Conservation (phyloP, 345 rosid species). For the Lepidium didymum region DNA sequence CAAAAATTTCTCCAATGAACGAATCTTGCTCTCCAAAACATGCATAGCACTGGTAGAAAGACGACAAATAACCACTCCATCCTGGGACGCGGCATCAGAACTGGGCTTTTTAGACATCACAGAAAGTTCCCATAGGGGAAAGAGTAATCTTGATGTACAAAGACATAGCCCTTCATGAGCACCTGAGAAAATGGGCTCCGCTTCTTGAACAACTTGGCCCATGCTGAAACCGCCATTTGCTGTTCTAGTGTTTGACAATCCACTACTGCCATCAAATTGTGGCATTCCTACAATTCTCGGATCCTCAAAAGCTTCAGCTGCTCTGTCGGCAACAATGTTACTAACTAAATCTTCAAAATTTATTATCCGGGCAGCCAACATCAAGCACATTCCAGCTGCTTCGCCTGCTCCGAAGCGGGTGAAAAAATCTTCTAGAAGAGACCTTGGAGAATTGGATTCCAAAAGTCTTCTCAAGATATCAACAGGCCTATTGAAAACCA, state of each 20-base stretch:
- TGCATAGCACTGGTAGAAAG: constrained; percentile 77
- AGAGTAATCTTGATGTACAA: constrained; percentile 83
- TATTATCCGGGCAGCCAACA: constrained; percentile 87
- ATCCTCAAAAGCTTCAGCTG: constrained; percentile 96
- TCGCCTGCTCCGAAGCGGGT: constrained; percentile 94
- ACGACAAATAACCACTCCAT: constrained; percentile 60
- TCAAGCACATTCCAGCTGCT: constrained; percentile 98
- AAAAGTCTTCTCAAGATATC: constrained; percentile 86
- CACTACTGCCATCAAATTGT: constrained; percentile 79
- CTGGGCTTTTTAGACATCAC: constrained; percentile 57
- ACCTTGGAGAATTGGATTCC: constrained; percentile 75
- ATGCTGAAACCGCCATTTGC: constrained; percentile 91
- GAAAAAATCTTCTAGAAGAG: constrained; percentile 84
- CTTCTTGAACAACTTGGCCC: constrained; percentile 99
- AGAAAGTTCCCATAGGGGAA: constrained; percentile 94
- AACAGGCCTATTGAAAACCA: constrained; percentile 90
- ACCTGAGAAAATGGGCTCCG: constrained; percentile 91
- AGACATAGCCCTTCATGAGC: constrained; percentile 93
- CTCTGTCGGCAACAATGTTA: constrained; percentile 74
- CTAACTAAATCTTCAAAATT: constrained; percentile 68
- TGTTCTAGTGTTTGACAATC: constrained; percentile 71
- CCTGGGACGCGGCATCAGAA: constrained; percentile 41
- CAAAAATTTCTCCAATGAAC: constrained; percentile 77
- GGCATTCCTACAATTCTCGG: constrained; percentile 96
- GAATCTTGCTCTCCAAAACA: constrained; percentile 75